Evolutionary conservation across 2,329 filamentous ascomycete genomes (phyloP).

Genomic region (Ilyonectria robusta): DNA sequence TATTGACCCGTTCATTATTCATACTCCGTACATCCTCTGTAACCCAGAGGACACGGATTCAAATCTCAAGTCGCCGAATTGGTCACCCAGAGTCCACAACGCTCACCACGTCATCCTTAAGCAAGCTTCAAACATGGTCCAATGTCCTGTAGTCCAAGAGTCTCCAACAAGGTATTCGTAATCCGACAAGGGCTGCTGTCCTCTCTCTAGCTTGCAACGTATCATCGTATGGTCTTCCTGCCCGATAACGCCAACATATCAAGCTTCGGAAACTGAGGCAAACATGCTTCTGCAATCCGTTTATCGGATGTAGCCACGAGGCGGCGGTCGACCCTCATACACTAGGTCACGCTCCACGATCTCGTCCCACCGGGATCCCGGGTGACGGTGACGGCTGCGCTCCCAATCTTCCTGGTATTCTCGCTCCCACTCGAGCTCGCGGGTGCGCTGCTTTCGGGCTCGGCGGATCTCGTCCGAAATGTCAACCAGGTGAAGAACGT

Average conservation of each 20-base stretch:
- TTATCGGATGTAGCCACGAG: constrained; percentile 48
- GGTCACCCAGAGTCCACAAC: constrained; percentile 15
- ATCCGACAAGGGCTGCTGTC: constrained; percentile 14
- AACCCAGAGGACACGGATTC: background rate
- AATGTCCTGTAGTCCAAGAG: constrained; percentile 23
- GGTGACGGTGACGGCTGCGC: constrained; percentile 55
- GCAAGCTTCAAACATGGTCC: constrained; percentile 14
- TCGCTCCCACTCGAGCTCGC: constrained; percentile 72
- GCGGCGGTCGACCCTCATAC: constrained; percentile 65
- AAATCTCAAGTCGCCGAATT: constrained; percentile 14
- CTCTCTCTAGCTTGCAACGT: constrained; percentile 25
- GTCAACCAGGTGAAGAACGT: constrained; percentile 87
- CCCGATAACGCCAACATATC: constrained; percentile 26
- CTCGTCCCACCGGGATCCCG: constrained; percentile 66
- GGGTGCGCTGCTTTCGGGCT: constrained; percentile 66
- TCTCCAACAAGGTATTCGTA: constrained; percentile 13
- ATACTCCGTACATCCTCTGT: constrained; percentile 19
- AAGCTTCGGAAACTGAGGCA: constrained; percentile 10
- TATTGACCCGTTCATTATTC: constrained; percentile 28
- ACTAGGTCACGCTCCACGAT: constrained; percentile 78
- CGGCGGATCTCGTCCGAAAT: constrained; percentile 86
- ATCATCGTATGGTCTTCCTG: constrained; percentile 19
- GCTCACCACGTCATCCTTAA: constrained; percentile 8
- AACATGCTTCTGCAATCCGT: constrained; percentile 9
- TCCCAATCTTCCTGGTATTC: constrained; percentile 68